These are phyloP conservation scores for Ceratorhiza oryzae-sativae DNA, from an alignment of 1,284 basidiomycete genomes.

Conservation along the genomic window DNA sequence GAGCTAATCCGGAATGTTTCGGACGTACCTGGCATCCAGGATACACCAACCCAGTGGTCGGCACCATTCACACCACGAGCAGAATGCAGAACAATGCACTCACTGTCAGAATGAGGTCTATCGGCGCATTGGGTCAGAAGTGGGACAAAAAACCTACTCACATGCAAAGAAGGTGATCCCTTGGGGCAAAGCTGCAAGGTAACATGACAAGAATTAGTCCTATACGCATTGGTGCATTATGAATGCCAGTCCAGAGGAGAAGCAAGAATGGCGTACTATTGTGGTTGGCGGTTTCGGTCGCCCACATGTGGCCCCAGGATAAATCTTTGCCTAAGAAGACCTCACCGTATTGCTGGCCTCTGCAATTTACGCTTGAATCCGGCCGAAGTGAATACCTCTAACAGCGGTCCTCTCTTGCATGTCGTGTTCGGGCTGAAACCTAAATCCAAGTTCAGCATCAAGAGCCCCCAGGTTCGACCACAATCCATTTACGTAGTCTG, in stretches of 20 bases:
- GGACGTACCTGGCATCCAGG: not conserved
- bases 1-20: not conserved
- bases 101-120: not conserved
- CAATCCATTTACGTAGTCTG: not conserved
- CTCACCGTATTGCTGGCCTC: constrained; percentile 27
- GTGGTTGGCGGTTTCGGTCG: constrained; percentile 16
- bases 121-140: not conserved
- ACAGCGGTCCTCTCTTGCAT: constrained; percentile 22
- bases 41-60: not conserved
- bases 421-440: constrained; percentile 13
- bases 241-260: too few species aligned
- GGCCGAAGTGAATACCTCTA: constrained; percentile 7
- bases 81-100: not conserved
- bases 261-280: not conserved
- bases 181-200: not conserved
- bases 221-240: not conserved
- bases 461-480: not conserved
- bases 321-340: constrained; percentile 36
- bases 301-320: constrained; percentile 4
- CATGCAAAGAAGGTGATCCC: constrained; percentile 1
- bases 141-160: not conserved
- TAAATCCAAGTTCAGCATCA: not conserved
- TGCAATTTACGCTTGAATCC: constrained; percentile 39
- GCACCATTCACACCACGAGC: not conserved
- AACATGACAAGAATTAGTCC: not conserved